Base-by-base conservation (phyloP, 2,329 filamentous ascomycete species). In the Akanthomyces muscarius region DNA sequence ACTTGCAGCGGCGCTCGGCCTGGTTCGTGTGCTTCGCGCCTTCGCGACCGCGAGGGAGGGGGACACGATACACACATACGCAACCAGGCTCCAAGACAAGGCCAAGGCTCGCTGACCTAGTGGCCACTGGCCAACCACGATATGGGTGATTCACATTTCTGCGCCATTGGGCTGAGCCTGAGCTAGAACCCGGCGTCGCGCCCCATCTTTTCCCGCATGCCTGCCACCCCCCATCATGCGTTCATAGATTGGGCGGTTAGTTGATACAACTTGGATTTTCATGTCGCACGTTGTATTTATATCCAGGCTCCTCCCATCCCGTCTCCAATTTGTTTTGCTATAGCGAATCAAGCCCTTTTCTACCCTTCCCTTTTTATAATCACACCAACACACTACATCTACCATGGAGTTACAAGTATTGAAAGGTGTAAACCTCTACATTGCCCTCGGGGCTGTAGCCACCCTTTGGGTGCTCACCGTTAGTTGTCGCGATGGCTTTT, bases 161-260 rank as follows among this genome's bases (percentile, higher is more conserved):
- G 42, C 59, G 58, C n/a, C 59, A 47, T 47, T 38, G 18, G 59
- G 48, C 50, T 44, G 47, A 41, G 21, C 16, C 21, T 44, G 47
- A 48, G 21, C 21, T 21, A 16, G 30, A 30, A 13, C 1, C 42
- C 21, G 8, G 25, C 33, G 23, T 25, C 41, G 25, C 18, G 58
- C 38, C 59, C 59, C 59, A 55, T 61, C 51, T 7, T 61, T 60
- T 44, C 57, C 57, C 47, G 47, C 55, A 47, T 58, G 8, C 45
- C n/a, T 59, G 28, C 42, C 55, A 38, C 21, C 33, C 56, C 57
- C 48, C 23, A 42, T 52, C 47, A 52, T 53, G 48, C 14, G 48
- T 54, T 54, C 38, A 61, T 23, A 21, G 21, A 38, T 38, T 54
- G 50, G 59, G 47, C 51, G 51, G 48, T 53, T 61, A 36, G 58